Conservation (phyloP, 257 asterid genomes). For the Pogostemon cablin region DNA sequence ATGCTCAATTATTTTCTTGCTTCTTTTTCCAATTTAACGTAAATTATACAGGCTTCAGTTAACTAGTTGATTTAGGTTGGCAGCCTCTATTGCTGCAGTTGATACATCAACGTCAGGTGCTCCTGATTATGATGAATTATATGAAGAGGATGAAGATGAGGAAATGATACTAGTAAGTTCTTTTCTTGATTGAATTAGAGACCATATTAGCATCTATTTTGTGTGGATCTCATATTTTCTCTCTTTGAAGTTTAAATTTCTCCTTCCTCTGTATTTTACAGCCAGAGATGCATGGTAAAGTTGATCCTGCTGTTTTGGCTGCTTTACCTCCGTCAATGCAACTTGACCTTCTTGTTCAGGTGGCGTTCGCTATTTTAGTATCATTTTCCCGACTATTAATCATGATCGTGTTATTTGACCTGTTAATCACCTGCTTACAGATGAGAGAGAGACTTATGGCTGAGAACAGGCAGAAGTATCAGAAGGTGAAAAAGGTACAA, state of each 20-base stretch:
- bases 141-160: constrained; percentile 63
- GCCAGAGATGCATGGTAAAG: constrained; percentile 87
- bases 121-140: constrained; percentile 37
- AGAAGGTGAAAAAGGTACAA: constrained; percentile 91
- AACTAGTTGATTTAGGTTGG: constrained; percentile 81
- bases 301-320: constrained; percentile 95
- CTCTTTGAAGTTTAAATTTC: neutral
- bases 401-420: constrained; percentile 19
- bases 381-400: neutral
- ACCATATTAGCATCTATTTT: constrained; percentile 2
- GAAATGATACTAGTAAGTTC: constrained; percentile 86
- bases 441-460: constrained; percentile 99
- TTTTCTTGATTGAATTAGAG: constrained; percentile 23
- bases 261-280: constrained; percentile 32
- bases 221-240: constrained; percentile 22
- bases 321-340: constrained; percentile 98
- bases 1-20: constrained; percentile 7
- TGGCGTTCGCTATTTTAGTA: constrained; percentile 30
- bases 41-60: constrained; percentile 39
- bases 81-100: constrained; percentile 84
- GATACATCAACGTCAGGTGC: constrained; percentile 73
- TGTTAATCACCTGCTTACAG: constrained; percentile 48
- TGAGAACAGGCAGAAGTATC: constrained; percentile 95
- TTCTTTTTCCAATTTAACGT: constrained; percentile 15
- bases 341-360: constrained; percentile 99